These are phyloP conservation scores for Candida vartiovaarae DNA, from an alignment of 805 yeast species.

Conservation along the genomic window DNA sequence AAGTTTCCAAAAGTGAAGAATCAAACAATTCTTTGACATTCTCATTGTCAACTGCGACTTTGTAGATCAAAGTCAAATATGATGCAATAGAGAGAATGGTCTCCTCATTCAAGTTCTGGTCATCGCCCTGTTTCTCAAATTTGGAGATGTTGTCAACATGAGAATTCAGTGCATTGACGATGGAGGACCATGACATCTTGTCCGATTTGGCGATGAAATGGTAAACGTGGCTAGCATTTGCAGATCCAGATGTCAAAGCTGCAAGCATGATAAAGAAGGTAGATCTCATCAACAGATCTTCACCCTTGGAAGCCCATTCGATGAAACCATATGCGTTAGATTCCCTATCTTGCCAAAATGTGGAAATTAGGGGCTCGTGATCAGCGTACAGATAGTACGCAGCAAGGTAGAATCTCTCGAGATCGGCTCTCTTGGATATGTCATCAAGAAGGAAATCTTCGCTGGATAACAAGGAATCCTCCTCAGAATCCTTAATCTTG, in stretches of 20 bases:
- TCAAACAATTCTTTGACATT: conserved; percentile 26
- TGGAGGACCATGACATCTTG: conserved; percentile 48
- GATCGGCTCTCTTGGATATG: conserved; percentile 67
- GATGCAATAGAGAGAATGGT: conserved; percentile 70
- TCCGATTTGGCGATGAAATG: conserved; percentile 35
- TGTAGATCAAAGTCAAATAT: conserved; percentile 56
- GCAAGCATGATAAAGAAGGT: conserved; percentile 75
- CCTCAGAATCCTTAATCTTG: conserved; percentile 64
- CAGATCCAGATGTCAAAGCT: conserved; percentile 58
- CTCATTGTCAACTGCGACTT: conserved; percentile 38
- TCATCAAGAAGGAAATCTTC: conserved; percentile 52
- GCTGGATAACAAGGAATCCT: conserved; percentile 57
- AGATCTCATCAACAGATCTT: conserved; percentile 75
- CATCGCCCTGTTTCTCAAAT: conserved; percentile 31
- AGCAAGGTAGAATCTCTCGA: conserved; percentile 80
- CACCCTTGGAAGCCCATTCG: conserved; percentile 81
- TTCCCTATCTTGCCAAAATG: conserved; percentile 64
- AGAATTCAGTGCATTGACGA: conserved; percentile 46
- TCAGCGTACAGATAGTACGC: conserved; percentile 61
- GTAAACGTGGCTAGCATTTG: conserved; percentile 44
- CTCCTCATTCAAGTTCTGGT: conserved; percentile 69
- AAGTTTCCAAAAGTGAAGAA: conserved; percentile 24
- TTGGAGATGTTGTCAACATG: conserved; percentile 39
- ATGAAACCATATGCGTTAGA: conserved; percentile 73
- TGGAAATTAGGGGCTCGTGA: conserved; percentile 48